A percentile compares a stretch with the other conserved stretches of the same genome.
phyloP scores from a whole-genome alignment of 148 eudicot species.

The Rhododendron williamsianum region DNA sequence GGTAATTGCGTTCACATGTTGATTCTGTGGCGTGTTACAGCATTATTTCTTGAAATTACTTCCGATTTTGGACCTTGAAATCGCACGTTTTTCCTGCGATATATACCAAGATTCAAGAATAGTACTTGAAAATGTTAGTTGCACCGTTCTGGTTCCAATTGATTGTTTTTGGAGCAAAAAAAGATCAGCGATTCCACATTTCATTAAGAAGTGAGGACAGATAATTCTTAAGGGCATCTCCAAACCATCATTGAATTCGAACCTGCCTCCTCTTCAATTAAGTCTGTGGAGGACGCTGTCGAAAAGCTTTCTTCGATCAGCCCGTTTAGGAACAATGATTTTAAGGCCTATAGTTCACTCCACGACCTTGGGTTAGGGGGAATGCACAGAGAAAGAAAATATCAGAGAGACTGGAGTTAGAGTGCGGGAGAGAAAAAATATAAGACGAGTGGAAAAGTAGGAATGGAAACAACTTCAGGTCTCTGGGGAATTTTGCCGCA shows the following conservation, averaged over 20 bases:
- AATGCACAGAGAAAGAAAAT: neutral
- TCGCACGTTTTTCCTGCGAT: neutral
- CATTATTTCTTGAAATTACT: neutral
- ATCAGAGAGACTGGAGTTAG: neutral
- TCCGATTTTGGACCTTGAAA: neutral
- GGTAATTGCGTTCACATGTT: constrained; percentile 27
- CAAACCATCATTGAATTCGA: neutral
- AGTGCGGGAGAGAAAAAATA: no score
- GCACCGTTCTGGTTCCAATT: neutral
- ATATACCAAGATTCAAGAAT: neutral
- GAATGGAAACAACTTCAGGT: no score
- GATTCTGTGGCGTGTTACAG: neutral
- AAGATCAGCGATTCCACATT: neutral
- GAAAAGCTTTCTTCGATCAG: neutral
- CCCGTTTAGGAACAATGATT: neutral
- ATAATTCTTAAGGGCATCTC: neutral
- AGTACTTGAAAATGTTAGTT: neutral
- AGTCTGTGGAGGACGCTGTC: neutral
- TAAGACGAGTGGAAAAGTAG: no score
- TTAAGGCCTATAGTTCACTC: neutral
- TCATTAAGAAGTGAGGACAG: neutral
- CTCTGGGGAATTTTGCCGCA: neutral
- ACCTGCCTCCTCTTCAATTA: neutral
- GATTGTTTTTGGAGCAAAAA: neutral
- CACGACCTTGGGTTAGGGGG: neutral